phyloP scores from a whole-genome alignment of 2,329 filamentous ascomycete species.

The Fusarium penzigii region DNA sequence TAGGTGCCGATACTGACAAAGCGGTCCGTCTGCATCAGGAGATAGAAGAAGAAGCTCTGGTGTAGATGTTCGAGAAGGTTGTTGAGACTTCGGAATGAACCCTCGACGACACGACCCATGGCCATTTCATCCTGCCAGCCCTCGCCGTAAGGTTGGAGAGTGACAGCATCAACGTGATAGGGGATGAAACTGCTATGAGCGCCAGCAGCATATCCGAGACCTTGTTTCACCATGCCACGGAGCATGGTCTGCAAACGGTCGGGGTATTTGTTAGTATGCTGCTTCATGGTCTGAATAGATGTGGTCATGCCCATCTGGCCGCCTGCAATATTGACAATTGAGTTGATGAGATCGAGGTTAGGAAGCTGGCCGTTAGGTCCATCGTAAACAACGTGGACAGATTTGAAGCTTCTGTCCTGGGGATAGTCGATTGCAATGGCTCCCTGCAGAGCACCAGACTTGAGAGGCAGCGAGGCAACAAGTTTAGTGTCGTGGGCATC shows the following conservation, averaged over 20 bases:
- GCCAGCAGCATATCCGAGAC: slow-evolving; percentile 83
- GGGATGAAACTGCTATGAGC: slow-evolving; percentile 96
- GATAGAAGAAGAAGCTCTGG: slow-evolving; percentile 99
- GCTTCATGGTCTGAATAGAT: slow-evolving; percentile 84
- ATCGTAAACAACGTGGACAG: slow-evolving; percentile 90
- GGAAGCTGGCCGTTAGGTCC: slow-evolving; percentile 94
- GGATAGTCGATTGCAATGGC: slow-evolving; percentile 94
- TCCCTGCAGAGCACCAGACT: slow-evolving; percentile 90
- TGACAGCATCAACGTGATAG: slow-evolving; percentile 96
- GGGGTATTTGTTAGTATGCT: slow-evolving; percentile 75
- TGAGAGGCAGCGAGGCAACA: slow-evolving; percentile 78
- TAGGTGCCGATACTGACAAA: slow-evolving; percentile 99
- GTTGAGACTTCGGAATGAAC: slow-evolving; percentile 89
- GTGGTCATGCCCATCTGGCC: slow-evolving; percentile 90
- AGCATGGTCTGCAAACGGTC: slow-evolving; percentile 87
- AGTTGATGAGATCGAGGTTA: slow-evolving; percentile 95
- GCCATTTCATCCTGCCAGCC: slow-evolving; percentile 99
- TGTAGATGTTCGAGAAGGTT: slow-evolving; percentile 96
- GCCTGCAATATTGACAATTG: slow-evolving; percentile 80
- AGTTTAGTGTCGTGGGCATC: slow-evolving; percentile 74
- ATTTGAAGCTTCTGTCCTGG: slow-evolving; percentile 80
- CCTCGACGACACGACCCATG: slow-evolving; percentile 85
- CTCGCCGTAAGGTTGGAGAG: slow-evolving; percentile 82
- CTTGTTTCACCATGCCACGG: slow-evolving; percentile 89
- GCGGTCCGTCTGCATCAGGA: slow-evolving; percentile 85